A percentile compares a stretch with the other conserved stretches of the same genome.
phyloP scores from a whole-genome alignment of 148 eudicot species.

The Gaultheria prostrata region DNA sequence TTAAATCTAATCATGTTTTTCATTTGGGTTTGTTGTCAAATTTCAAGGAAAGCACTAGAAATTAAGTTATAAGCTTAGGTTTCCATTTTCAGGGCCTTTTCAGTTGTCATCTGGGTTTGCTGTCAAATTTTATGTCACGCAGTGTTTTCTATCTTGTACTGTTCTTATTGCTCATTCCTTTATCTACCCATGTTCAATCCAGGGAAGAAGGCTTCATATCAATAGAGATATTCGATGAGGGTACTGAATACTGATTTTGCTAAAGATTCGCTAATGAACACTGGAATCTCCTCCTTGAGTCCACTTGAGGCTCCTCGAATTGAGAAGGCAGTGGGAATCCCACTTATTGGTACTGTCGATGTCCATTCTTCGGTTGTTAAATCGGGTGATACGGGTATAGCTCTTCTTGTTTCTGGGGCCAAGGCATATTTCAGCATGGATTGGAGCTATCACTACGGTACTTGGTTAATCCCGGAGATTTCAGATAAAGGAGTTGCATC shows the following conservation, averaged over 20 bases:
- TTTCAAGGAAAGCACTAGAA: conserved; percentile 1
- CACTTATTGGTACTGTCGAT: conserved; percentile 64
- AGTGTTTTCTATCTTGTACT: neutral
- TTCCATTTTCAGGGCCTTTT: no score
- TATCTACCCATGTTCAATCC: conserved; percentile 41
- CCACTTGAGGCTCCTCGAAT: conserved; percentile 63
- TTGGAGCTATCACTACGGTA: conserved; percentile 73
- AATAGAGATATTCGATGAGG: conserved; percentile 61
- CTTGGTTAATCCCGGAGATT: conserved; percentile 55
- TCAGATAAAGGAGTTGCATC: conserved; percentile 74
- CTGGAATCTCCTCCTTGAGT: conserved; percentile 54
- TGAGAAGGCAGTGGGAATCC: conserved; percentile 55
- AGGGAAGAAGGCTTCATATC: conserved; percentile 54
- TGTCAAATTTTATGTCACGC: no score
- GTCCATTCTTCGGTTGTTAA: conserved; percentile 48
- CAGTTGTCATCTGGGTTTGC: no score
- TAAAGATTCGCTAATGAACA: conserved; percentile 57
- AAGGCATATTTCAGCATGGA: conserved; percentile 70
- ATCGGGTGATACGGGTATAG: conserved; percentile 50
- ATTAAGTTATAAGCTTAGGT: no score
- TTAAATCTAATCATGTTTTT: conserved; percentile 3
- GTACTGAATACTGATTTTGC: conserved; percentile 71
- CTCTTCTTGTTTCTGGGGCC: conserved; percentile 50
- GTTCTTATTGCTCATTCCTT: conserved; percentile 11
- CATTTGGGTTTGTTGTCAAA: conserved; percentile 4